Evolutionary conservation across 495 filamentous ascomycete species (phyloP).

Genomic region (Podospora fimiseda): DNA sequence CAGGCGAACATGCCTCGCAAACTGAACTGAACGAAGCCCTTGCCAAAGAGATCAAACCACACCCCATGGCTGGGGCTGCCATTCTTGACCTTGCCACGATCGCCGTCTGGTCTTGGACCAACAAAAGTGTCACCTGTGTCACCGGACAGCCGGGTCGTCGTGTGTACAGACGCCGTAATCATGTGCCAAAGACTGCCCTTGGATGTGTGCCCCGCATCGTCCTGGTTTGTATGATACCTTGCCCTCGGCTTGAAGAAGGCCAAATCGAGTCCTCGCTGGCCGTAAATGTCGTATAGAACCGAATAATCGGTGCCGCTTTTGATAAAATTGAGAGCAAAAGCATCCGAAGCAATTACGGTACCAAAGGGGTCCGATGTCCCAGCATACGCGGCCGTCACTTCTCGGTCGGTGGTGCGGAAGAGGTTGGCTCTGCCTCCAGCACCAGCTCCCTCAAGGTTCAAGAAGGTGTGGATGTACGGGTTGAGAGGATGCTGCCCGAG

Average conservation of each 20-base stretch:
- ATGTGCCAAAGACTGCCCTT: constrained; percentile 85
- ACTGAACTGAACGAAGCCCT: constrained; percentile 67
- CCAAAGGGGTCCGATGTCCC: constrained; percentile 72
- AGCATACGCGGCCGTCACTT: constrained; percentile 76
- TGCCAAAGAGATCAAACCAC: constrained; percentile 93
- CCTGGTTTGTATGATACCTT: constrained; percentile 86
- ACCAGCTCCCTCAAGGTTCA: constrained; percentile 93
- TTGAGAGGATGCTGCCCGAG: constrained; percentile 76
- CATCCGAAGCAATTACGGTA: constrained; percentile 71
- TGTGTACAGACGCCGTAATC: constrained; percentile 73
- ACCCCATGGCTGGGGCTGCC: constrained; percentile 66
- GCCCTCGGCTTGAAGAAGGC: constrained; percentile 83
- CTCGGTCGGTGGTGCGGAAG: constrained; percentile 79
- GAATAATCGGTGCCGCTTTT: constrained; percentile 85
- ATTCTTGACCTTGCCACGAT: constrained; percentile 54
- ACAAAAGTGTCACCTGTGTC: constrained; percentile 61
- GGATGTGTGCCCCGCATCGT: constrained; percentile 73
- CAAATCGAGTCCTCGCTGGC: constrained; percentile 83
- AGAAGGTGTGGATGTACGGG: constrained; percentile 70
- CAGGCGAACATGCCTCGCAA: constrained; percentile 80
- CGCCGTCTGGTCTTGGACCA: constrained; percentile 50
- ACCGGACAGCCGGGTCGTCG: constrained; percentile 61
- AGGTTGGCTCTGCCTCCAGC: constrained; percentile 84
- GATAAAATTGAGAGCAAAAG: constrained; percentile 71
- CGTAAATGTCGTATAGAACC: constrained; percentile 72